Evolutionary conservation across 306 rosid genomes (phyloP).

Genomic region (Prunus fruticosa): DNA sequence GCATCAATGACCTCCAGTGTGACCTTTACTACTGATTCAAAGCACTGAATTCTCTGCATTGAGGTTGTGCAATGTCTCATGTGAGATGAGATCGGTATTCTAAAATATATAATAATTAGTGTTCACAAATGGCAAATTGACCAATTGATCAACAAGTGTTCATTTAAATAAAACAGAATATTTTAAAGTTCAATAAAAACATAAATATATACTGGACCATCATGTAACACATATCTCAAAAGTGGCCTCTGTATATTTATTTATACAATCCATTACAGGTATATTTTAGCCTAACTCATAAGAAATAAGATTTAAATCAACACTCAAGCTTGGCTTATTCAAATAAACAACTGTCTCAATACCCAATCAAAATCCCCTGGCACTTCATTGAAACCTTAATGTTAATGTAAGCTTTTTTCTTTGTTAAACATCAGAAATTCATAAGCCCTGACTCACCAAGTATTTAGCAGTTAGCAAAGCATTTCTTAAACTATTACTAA

Average conservation of each 20-base stretch:
- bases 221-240: neutral
- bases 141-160: neutral
- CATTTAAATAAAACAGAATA: neutral
- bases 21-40: conserved; percentile 57
- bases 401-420: neutral
- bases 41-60: conserved; percentile 57
- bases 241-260: neutral
- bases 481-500: neutral
- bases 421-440: neutral
- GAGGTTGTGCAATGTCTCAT: conserved; percentile 11
- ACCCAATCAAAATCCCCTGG: neutral
- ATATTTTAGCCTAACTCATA: neutral
- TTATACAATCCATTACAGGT: neutral
- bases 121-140: neutral
- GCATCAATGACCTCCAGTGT: conserved; percentile 54
- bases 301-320: neutral
- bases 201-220: neutral
- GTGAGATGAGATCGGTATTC: conserved; percentile 1
- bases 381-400: neutral
- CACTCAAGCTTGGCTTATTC: neutral
- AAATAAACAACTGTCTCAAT: no score
- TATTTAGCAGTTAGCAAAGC: neutral
- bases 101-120: conserved; percentile 3
- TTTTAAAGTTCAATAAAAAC: neutral
- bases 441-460: neutral